Base-by-base conservation (phyloP, 192 early-diverging fungal species). In the Diversispora epigaea region DNA sequence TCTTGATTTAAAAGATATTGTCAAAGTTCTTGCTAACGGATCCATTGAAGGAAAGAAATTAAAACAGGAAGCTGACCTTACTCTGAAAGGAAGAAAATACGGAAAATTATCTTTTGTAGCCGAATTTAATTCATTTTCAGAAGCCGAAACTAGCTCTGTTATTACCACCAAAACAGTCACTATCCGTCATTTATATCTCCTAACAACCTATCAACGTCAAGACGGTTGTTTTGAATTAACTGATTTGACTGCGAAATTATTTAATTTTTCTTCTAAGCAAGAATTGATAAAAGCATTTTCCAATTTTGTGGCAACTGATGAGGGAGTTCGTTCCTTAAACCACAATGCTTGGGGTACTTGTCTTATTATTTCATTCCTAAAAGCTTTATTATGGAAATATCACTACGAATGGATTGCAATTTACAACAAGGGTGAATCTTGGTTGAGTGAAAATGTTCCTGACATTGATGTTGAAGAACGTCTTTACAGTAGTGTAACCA, bases 21-120 rank as follows among this genome's bases (percentile, higher is more conserved):
- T 86, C n/a, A 78, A 83, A 17, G 83, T 78, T 7, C 60, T 72
- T 80, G 10, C 79, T 76, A 77, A 84, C 86, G 84, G 72, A 7
- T 10, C 10, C 22, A 6, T 63, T 32, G 19, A 63, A 74, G 72
- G 60, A 32, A 74, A 74, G 21, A 6, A 63, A 9, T 47, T 62
- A 6, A 54, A 74, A 14, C 44, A 4, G 25, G 22, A 45, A 6
- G 22, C 3, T 8, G 25, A 63, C 7, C 25, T 74, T 7, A 44
- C 39, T 21, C 44, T 85, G 68, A 85, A 88, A 39, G 86, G 88
- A 60, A 82, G 83, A 49, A 77, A 69, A 61, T 89, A 87, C 77
- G 90, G 90, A 50, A 83, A 87, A 25, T 73, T 91, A n/a, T 70
- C 85, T 47, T 88, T 88, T 81, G 79, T 80, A 12, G 82, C 86